Evolutionary conservation across 2,329 filamentous ascomycete genomes (phyloP).

Genomic region (Diaporthe eres): DNA sequence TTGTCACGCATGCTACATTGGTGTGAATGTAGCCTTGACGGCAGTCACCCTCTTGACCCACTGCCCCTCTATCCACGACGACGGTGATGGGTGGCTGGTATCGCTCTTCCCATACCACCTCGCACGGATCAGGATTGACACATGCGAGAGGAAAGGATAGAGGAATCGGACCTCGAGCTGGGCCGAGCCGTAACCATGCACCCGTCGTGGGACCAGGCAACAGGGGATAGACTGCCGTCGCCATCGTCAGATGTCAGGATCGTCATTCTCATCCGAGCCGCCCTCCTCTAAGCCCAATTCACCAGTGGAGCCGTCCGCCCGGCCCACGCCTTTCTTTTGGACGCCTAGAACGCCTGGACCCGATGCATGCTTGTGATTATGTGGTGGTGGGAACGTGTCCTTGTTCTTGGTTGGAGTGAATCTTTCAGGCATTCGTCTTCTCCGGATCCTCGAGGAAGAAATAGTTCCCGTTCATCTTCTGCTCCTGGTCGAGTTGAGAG

Average conservation of each 20-base stretch:
- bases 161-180: not conserved
- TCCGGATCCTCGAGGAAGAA: constrained; percentile 92
- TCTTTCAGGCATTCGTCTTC: constrained; percentile 73
- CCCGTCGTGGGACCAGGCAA: constrained; percentile 70
- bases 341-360: constrained; percentile 66
- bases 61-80: constrained; percentile 69
- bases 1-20: not conserved
- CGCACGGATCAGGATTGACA: constrained; percentile 18
- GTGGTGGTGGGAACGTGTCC: constrained; percentile 46
- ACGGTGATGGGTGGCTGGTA: constrained; percentile 32
- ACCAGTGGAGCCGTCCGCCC: constrained; percentile 48
- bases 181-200: constrained; percentile 33
- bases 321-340: constrained; percentile 55
- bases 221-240: constrained; percentile 77
- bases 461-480: constrained; percentile 94
- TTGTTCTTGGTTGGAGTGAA: constrained; percentile 60
- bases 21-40: constrained; percentile 55
- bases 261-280: constrained; percentile 74
- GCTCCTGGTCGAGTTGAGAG: constrained; percentile 97
- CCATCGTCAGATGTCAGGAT: constrained; percentile 73
- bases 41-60: constrained; percentile 75
- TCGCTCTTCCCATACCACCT: constrained; percentile 16
- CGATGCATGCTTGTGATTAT: constrained; percentile 58
- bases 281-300: constrained; percentile 57
- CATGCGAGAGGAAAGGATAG: constrained; percentile 19